Percentiles rank a stretch among this genome's conserved stretches.
These are phyloP conservation scores for Phialophora tarda DNA, from an alignment of 2,329 filamentous ascomycete species.

Conservation along the genomic window DNA sequence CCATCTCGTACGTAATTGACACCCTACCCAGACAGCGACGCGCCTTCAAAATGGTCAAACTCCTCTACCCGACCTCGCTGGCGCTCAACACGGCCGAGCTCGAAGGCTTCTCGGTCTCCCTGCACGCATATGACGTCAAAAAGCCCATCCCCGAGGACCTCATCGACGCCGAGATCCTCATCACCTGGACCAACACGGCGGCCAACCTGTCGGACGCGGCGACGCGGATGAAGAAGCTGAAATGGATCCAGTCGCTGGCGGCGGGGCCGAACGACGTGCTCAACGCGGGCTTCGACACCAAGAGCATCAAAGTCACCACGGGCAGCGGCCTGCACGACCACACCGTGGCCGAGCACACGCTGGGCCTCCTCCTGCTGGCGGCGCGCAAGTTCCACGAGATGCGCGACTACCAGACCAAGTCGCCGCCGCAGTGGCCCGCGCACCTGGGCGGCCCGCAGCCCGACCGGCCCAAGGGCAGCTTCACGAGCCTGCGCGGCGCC, in stretches of 20 bases:
- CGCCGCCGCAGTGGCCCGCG: slow-evolving; percentile 59
- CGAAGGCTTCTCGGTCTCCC: slow-evolving; percentile 63
- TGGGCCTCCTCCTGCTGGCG: slow-evolving; percentile 53
- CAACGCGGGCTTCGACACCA: slow-evolving; percentile 63
- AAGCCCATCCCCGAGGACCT: slow-evolving; percentile 61
- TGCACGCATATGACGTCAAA: slow-evolving; percentile 67
- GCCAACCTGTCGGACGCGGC: slow-evolving; percentile 65
- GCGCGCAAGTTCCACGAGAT: slow-evolving; percentile 38
- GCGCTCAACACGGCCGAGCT: slow-evolving; percentile 61
- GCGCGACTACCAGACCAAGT: slow-evolving; percentile 65
- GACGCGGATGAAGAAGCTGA: slow-evolving; percentile 60
- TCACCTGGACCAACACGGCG: slow-evolving; percentile 67
- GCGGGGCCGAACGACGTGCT: slow-evolving; percentile 71
- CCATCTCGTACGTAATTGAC: too few relatives aligned
- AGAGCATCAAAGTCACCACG: slow-evolving; percentile 61
- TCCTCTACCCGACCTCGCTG: slow-evolving; percentile 70
- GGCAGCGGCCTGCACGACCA: slow-evolving; percentile 68
- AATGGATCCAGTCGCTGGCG: slow-evolving; percentile 71
- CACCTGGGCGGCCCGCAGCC: slow-evolving; percentile 65
- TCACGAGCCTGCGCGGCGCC: slow-evolving; percentile 66
- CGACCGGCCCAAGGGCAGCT: slow-evolving; percentile 55
- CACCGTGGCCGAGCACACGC: slow-evolving; percentile 69
- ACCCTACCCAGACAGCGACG: too few relatives aligned
- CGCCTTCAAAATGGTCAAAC: slow-evolving; percentile 53
- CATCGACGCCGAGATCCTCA: slow-evolving; percentile 64